These are phyloP conservation scores for Aschersonia sp. DNA, from an alignment of 2,329 filamentous ascomycete genomes.

Conservation along the genomic window DNA sequence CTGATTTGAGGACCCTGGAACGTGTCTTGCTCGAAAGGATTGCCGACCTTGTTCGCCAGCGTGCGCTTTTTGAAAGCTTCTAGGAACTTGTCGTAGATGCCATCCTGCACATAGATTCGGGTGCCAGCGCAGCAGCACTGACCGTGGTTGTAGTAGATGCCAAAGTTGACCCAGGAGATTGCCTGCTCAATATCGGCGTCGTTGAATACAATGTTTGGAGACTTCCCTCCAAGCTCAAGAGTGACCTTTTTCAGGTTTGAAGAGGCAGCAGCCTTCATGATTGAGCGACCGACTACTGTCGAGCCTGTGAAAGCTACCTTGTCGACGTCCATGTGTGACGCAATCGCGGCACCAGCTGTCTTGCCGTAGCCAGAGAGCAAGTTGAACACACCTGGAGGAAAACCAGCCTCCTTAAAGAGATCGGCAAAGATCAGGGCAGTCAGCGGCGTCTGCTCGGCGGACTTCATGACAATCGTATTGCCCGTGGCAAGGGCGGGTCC, in stretches of 20 bases:
- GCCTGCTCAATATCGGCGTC: constrained; percentile 66
- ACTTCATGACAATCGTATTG: constrained; percentile 61
- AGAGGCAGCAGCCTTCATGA: constrained; percentile 67
- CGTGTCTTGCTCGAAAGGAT: constrained; percentile 64
- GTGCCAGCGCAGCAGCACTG: constrained; percentile 63
- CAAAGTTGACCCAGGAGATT: constrained; percentile 64
- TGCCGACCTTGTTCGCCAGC: constrained; percentile 60
- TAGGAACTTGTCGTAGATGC: constrained; percentile 79
- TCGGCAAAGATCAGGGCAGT: constrained; percentile 50
- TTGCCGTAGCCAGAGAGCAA: constrained; percentile 66
- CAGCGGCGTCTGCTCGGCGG: constrained; percentile 62
- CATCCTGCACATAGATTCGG: constrained; percentile 74
- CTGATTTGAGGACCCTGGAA: constrained; percentile 86
- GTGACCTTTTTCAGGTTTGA: constrained; percentile 76
- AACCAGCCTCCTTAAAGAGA: constrained; percentile 61
- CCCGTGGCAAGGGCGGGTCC: constrained; percentile 58
- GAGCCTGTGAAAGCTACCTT: constrained; percentile 76
- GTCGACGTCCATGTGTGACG: constrained; percentile 66
- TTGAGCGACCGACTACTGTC: constrained; percentile 55
- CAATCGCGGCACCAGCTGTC: constrained; percentile 61
- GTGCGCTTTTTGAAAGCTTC: constrained; percentile 67
- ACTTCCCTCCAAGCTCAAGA: constrained; percentile 68
- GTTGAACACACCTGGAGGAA: constrained; percentile 66
- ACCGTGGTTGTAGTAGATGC: constrained; percentile 52
- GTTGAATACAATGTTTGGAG: constrained; percentile 66